Percentiles rank a stretch among this genome's conserved stretches.
These are phyloP conservation scores for Globisporangium splendens DNA, from an alignment of 352 stramenopile genomes.

Conservation along the genomic window DNA sequence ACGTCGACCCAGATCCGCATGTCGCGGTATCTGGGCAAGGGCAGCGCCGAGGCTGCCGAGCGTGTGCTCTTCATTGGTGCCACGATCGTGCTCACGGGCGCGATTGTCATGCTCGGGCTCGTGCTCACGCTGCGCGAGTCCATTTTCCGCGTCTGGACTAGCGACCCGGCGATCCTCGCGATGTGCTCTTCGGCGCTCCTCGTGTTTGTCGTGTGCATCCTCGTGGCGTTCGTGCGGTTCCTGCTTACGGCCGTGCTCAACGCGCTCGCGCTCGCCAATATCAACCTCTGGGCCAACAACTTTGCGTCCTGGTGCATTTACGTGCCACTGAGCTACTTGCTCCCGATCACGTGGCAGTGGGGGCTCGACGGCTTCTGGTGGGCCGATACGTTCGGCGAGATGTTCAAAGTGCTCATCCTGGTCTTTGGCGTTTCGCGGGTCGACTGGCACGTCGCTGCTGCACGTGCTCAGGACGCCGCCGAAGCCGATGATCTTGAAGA, in stretches of 20 bases:
- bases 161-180: constrained; percentile 35
- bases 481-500: constrained; percentile 19
- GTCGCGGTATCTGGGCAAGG: constrained; percentile 45
- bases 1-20: constrained; percentile 50
- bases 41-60: constrained; percentile 37
- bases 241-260: constrained; percentile 40
- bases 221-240: constrained; percentile 51
- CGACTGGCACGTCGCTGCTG: constrained; percentile 36
- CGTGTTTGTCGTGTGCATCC: constrained; percentile 49
- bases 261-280: constrained; percentile 36
- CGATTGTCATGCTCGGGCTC: constrained; percentile 30
- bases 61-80: constrained; percentile 37
- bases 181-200: constrained; percentile 38
- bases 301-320: constrained; percentile 48
- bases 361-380: constrained; percentile 50
- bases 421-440: constrained; percentile 41
- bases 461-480: constrained; percentile 27
- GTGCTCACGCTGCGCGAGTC: constrained; percentile 31
- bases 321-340: constrained; percentile 41
- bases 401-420: constrained; percentile 46
- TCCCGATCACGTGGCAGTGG: constrained; percentile 40
- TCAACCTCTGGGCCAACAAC: constrained; percentile 53
- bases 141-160: constrained; percentile 45
- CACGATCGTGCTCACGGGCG: constrained; percentile 30
- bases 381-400: constrained; percentile 42